Evolutionary conservation across 2,329 filamentous ascomycete species (phyloP), one percentile per base, ranked within the genome.

Genomic region (Pseudogymnoascus verrucosus): DNA sequence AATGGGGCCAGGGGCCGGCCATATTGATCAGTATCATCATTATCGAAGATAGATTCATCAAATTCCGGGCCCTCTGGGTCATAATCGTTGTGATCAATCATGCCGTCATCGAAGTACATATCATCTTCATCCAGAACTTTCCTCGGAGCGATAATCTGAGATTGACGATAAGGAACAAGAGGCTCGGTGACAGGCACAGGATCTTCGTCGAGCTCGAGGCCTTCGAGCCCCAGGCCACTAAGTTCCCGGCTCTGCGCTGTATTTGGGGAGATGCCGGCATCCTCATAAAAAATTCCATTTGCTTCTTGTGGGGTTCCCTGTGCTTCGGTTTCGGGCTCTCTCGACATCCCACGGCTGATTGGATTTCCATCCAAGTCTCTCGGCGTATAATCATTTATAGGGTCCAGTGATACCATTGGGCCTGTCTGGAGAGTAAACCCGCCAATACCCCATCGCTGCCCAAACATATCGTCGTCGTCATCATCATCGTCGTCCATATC

Each of bases 21-120:
- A 70, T 83, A 87, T 66, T 80, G 74, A 72, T 88, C 82, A 12
- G 85, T 85, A 69, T 88, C 85, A 61, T 88, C 80, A 34, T 85
- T 80, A 67, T 91, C 89, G 70, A 91, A 91, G 12, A 90, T 81
- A 5, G 86, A 88, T 72, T 91, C 89, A 65, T 91, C 88, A 71
- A 91, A 90, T 1, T 82, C 78, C 0, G 78, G 77, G 1, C 79
- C 79, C 28, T 87, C 83, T 4, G 74, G 70, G 7, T 69, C 71
- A 19, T 71, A 68, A 16, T 79, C 80, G 64, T 81, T 78, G 2
- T 80, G 76, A 60, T 79, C 77, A 64, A 78, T 78, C 6, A 79
- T 71, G 2, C 86, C 87, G 70, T 86, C 85, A 66, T 89, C 86
- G 70, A 88, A 91, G 72, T 90, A 90, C 31, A 90, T 76, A 67